Conservation (phyloP, 352 stramenopile genomes). For the Phytophthora meadii region DNA sequence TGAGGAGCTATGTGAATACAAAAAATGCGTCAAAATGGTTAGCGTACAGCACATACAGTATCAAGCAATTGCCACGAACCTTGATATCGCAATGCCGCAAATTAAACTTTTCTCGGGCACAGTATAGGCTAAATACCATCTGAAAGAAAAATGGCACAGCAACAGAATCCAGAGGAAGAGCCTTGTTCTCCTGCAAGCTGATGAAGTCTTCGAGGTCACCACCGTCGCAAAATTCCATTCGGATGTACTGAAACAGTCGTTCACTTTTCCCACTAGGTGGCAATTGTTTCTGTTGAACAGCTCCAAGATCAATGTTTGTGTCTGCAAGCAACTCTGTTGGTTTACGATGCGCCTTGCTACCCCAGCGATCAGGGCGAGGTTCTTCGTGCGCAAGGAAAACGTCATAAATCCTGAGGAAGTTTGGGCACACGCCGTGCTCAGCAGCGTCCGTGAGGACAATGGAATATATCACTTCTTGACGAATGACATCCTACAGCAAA, state of each 20-base stretch:
- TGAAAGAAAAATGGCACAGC: slow-evolving; percentile 95
- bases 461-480: slow-evolving; percentile 95
- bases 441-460: slow-evolving; percentile 92
- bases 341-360: slow-evolving; percentile 62
- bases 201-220: slow-evolving; percentile 98
- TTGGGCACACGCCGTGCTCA: slow-evolving; percentile 89
- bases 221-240: slow-evolving; percentile 98
- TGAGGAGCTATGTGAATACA: slow-evolving; percentile 85
- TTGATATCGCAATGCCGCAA: slow-evolving; percentile 99
- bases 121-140: slow-evolving; percentile 97
- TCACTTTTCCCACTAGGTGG: slow-evolving; percentile 14
- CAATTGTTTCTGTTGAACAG: slow-evolving; percentile 2
- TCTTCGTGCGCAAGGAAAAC: slow-evolving; percentile 90
- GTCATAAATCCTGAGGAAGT: slow-evolving; percentile 94
- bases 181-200: slow-evolving; percentile 75
- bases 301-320: slow-evolving; percentile 16
- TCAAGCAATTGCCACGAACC: slow-evolving; percentile 38
- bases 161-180: slow-evolving; percentile 59
- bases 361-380: slow-evolving; percentile 62
- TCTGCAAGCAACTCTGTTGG: slow-evolving; percentile 68
- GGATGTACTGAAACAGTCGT: slow-evolving; percentile 94
- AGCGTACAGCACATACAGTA: slow-evolving; percentile 3
- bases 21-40: slow-evolving; percentile 5
- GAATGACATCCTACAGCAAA: slow-evolving; percentile 74
- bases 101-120: slow-evolving; percentile 87